Percentiles rank a stretch among this genome's conserved stretches.
Conservation (phyloP, 2,329 filamentous ascomycete genomes). For the Trichoderma simmonsii region DNA sequence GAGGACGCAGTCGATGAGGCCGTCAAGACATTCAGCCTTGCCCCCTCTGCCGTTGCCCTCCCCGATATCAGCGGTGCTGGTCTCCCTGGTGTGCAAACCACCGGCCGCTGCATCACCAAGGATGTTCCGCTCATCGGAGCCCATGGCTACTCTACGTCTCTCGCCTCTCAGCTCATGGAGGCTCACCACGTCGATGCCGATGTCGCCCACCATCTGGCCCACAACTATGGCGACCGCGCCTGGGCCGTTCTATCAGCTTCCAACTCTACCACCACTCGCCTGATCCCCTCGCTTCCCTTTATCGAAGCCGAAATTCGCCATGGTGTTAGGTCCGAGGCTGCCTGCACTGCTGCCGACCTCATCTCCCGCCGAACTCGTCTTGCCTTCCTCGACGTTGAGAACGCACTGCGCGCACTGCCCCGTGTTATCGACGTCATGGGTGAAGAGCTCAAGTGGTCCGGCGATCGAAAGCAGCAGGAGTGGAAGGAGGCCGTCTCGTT, state of each 20-base stretch:
- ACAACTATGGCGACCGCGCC: constrained; percentile 54
- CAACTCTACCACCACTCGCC: constrained; percentile 53
- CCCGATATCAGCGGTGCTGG: constrained; percentile 67
- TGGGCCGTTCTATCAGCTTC: constrained; percentile 61
- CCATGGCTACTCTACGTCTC: constrained; percentile 58
- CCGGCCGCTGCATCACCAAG: constrained; percentile 73
- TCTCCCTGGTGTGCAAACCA: constrained; percentile 45
- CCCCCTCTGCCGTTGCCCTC: constrained; percentile 48
- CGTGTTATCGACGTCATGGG: constrained; percentile 69
- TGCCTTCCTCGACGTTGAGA: constrained; percentile 73
- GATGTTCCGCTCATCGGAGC: constrained; percentile 70
- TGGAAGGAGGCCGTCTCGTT: constrained; percentile 53
- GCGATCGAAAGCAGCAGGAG: constrained; percentile 52
- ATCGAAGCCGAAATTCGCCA: constrained; percentile 72
- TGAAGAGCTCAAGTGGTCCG: constrained; percentile 64
- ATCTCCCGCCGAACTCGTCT: constrained; percentile 68
- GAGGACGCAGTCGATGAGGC: constrained; percentile 82
- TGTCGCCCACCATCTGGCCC: constrained; percentile 41
- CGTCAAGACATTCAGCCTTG: constrained; percentile 61
- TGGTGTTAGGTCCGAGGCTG: constrained; percentile 68
- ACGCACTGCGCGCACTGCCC: constrained; percentile 66
- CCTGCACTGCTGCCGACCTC: constrained; percentile 68
- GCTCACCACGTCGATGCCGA: constrained; percentile 38
- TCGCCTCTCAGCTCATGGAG: constrained; percentile 36
- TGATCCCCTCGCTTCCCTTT: constrained; percentile 66